Evolutionary conservation across 148 eudicot genomes (phyloP).

Genomic region (Arctostaphylos glauca): DNA sequence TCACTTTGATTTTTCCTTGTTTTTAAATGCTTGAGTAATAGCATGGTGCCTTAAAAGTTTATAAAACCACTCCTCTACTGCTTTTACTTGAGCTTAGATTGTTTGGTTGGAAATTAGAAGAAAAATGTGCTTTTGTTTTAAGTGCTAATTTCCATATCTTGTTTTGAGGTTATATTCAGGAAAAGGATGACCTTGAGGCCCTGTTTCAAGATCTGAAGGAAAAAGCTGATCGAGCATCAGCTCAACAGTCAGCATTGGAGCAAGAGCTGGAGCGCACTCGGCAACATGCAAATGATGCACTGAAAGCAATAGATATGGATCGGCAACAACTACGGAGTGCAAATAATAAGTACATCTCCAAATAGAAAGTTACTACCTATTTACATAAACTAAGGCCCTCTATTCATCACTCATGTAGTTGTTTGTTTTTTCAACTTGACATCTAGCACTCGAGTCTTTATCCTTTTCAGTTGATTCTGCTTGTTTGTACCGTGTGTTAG

Average conservation of each 20-base stretch:
- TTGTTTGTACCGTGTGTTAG: background rate
- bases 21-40: background rate
- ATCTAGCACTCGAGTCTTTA: background rate
- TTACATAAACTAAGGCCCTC: background rate
- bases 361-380: conserved; percentile 8
- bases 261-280: conserved; percentile 94
- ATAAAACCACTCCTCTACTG: background rate
- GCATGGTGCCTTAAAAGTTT: background rate
- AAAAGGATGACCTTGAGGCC: conserved; percentile 88
- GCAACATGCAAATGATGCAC: conserved; percentile 87
- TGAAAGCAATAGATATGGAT: conserved; percentile 83
- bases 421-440: background rate
- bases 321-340: conserved; percentile 89
- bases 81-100: background rate
- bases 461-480: background rate
- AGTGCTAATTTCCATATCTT: conserved; percentile 8
- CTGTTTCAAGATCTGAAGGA: conserved; percentile 73
- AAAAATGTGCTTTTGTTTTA: background rate
- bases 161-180: conserved; percentile 43
- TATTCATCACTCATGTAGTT: background rate
- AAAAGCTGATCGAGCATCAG: conserved; percentile 67
- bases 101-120: background rate
- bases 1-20: background rate
- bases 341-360: conserved; percentile 74
- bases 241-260: conserved; percentile 67